A percentile compares a stretch with the other conserved stretches of the same genome.
These are phyloP conservation scores for Vigna unguiculata DNA, from an alignment of 306 rosid species.

Conservation along the genomic window DNA sequence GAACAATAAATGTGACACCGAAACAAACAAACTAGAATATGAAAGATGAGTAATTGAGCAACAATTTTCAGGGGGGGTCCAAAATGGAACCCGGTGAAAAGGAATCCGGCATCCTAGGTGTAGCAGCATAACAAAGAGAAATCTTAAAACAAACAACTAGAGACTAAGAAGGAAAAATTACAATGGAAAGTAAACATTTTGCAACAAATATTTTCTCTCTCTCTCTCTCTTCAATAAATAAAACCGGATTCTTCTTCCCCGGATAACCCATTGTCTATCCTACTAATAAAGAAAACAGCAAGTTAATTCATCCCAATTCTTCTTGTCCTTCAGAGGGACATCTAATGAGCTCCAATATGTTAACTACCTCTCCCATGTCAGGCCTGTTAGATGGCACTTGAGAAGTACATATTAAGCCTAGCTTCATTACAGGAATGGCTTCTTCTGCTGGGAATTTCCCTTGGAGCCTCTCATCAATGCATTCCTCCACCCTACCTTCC, in stretches of 20 bases:
- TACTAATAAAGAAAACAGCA: slow-evolving; percentile 45
- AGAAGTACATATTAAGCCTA: slow-evolving; percentile 94
- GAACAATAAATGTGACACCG: slow-evolving; percentile 47
- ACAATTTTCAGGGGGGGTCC: slow-evolving; percentile 56
- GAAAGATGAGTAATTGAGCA: slow-evolving; percentile 50
- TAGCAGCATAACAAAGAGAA: slow-evolving; percentile 54
- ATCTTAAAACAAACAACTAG: slow-evolving; percentile 52
- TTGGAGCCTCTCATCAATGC: slow-evolving; percentile 79
- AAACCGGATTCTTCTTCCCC: slow-evolving; percentile 99
- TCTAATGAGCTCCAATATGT: slow-evolving; percentile 91
- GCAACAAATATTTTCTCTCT: slow-evolving; percentile 42
- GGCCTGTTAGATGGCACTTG: slow-evolving; percentile 99
- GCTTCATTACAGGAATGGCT: slow-evolving; percentile 89
- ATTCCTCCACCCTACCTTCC: slow-evolving; percentile 95
- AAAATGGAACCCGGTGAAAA: slow-evolving; percentile 86
- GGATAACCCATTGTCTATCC: slow-evolving; percentile 59
- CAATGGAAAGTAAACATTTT: slow-evolving; percentile 37
- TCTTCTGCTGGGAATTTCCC: slow-evolving; percentile 93
- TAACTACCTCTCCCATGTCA: slow-evolving; percentile 97
- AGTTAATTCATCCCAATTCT: slow-evolving; percentile 65
- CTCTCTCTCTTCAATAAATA: slow-evolving; percentile 36
- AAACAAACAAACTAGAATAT: slow-evolving; percentile 38
- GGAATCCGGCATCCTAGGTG: slow-evolving; percentile 81
- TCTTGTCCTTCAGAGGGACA: slow-evolving; percentile 98
- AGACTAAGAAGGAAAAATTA: slow-evolving; percentile 48